A percentile compares a stretch with the other conserved stretches of the same genome.
Evolutionary conservation across 1,139 yeast genomes (phyloP).

Genomic region (Suhomyces wounanorum): DNA sequence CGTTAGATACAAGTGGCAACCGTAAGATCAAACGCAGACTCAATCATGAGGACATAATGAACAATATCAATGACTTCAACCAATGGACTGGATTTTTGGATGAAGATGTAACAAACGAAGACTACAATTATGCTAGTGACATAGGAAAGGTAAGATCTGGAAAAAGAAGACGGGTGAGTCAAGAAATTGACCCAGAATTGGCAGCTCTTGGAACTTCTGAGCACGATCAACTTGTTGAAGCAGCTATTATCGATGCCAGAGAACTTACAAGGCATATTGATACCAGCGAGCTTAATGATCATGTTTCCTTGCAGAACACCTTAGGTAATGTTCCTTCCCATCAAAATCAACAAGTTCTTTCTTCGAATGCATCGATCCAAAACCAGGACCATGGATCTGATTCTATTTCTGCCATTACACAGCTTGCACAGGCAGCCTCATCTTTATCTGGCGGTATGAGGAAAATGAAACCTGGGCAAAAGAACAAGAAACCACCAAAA

Average conservation of each 20-base stretch:
- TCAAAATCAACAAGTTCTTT: constrained; percentile 22
- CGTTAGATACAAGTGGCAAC: constrained; percentile 33
- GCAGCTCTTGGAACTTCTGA: constrained; percentile 43
- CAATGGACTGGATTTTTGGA: constrained; percentile 58
- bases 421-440: constrained; percentile 36
- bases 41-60: constrained; percentile 20
- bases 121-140: constrained; percentile 13
- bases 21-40: constrained; percentile 13
- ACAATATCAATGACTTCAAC: constrained; percentile 34
- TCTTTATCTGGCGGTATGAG: constrained; percentile 19
- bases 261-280: constrained; percentile 53
- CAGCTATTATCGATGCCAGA: constrained; percentile 67
- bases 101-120: constrained; percentile 30
- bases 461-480: constrained; percentile 13
- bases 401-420: constrained; percentile 30
- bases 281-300: constrained; percentile 13
- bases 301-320: constrained; percentile 11
- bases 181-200: constrained; percentile 64
- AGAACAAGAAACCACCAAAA: constrained; percentile 14
- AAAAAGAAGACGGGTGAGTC: constrained; percentile 14
- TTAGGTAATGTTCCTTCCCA: constrained; percentile 18
- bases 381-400: constrained; percentile 19
- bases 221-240: constrained; percentile 65
- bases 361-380: constrained; percentile 28
- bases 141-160: constrained; percentile 5